Evolutionary conservation across 495 filamentous ascomycete species (phyloP).

Genomic region (Aspergillus coremiiformis): DNA sequence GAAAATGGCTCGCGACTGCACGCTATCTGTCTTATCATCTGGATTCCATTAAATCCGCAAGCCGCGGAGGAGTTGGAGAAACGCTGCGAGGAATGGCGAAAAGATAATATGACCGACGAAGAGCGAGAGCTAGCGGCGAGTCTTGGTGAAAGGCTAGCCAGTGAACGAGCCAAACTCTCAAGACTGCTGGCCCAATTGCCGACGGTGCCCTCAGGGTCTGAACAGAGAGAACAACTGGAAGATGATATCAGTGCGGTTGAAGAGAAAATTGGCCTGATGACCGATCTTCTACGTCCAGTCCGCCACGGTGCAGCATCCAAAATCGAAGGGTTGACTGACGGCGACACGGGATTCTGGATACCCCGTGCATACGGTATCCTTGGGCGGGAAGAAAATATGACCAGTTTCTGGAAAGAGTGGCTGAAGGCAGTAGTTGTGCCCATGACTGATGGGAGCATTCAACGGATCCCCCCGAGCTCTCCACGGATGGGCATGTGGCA

Average conservation of each 20-base stretch:
- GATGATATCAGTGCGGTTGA: slow-evolving; percentile 93
- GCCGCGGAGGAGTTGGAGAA: slow-evolving; percentile 85
- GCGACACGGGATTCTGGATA: slow-evolving; percentile 95
- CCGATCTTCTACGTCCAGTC: slow-evolving; percentile 86
- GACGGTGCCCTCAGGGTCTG: slow-evolving; percentile 67
- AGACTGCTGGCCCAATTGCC: slow-evolving; percentile 78
- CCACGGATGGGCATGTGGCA: slow-evolving; percentile 94
- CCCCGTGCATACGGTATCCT: slow-evolving; percentile 90
- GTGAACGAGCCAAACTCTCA: slow-evolving; percentile 83
- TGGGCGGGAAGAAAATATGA: slow-evolving; percentile 74
- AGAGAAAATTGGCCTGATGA: slow-evolving; percentile 95
- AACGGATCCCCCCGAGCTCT: slow-evolving; percentile 79
- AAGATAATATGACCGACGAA: slow-evolving; percentile 91
- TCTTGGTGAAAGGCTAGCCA: slow-evolving; percentile 82
- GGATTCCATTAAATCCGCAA: slow-evolving; percentile 76
- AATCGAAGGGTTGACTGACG: slow-evolving; percentile 93
- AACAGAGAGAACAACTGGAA: slow-evolving; percentile 73
- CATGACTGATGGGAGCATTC: slow-evolving; percentile 81
- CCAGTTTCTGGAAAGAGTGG: slow-evolving; percentile 99
- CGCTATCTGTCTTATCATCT: slow-evolving; percentile 84
- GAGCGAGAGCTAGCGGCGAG: slow-evolving; percentile 91
- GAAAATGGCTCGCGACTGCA: slow-evolving; percentile 87
- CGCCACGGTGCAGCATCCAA: slow-evolving; percentile 91
- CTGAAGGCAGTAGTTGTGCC: slow-evolving; percentile 84
- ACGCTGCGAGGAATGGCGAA: slow-evolving; percentile 88